These are phyloP conservation scores for Tuber magnatum DNA, from an alignment of 495 filamentous ascomycete species.

Conservation along the genomic window DNA sequence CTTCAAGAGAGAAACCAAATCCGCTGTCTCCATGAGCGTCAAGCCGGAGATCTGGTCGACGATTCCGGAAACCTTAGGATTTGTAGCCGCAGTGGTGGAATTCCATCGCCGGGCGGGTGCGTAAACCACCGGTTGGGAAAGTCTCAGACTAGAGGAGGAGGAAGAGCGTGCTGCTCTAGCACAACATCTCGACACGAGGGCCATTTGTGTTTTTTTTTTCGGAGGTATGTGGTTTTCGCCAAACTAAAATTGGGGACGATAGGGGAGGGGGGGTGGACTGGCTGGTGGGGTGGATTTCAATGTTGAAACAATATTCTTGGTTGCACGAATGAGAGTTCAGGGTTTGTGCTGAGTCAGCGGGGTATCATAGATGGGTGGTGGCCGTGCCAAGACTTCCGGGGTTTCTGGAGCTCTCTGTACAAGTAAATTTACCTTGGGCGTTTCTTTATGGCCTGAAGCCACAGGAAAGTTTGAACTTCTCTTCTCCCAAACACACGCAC, in stretches of 20 bases:
- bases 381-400: not conserved
- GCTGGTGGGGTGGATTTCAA: slow-evolving; percentile 2
- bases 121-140: slow-evolving; percentile 39
- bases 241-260: slow-evolving; percentile 2
- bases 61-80: slow-evolving; percentile 83
- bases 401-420: not conserved
- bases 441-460: not conserved
- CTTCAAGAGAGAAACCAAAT: slow-evolving; percentile 87
- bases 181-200: slow-evolving; percentile 39
- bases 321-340: slow-evolving; percentile 12
- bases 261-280: not conserved
- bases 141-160: slow-evolving; percentile 43
- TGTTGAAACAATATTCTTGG: not conserved
- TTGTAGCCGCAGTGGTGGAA: slow-evolving; percentile 56
- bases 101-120: slow-evolving; percentile 55
- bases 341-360: slow-evolving; percentile 29
- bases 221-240: not conserved
- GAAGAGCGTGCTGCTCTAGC: slow-evolving; percentile 39
- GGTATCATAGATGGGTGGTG: not conserved
- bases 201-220: slow-evolving; percentile 22
- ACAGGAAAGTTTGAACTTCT: not conserved
- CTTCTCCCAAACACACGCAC: slow-evolving; percentile 4
- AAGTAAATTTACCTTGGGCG: not conserved
- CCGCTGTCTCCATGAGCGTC: slow-evolving; percentile 93
- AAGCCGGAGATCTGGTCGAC: slow-evolving; percentile 98